Base-by-base conservation (phyloP, 495 filamentous ascomycete species). In the Oidiodendron maius region DNA sequence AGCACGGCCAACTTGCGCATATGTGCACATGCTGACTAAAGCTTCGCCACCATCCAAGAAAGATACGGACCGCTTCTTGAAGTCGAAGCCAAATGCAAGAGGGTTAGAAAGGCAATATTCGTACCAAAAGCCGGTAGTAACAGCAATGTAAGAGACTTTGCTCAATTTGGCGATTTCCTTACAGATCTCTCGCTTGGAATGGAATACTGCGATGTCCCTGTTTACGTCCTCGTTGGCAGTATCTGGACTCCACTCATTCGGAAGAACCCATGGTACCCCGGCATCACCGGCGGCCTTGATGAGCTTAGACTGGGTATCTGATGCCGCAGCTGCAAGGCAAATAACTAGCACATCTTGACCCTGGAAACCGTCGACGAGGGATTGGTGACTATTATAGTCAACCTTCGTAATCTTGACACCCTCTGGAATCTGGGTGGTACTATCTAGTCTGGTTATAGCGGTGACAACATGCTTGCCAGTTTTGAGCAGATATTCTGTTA, bases 211-310 rank as follows among this genome's bases (percentile, higher is more conserved):
- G 65, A 49, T 21, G 48, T 24, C 1, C 75, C 46, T 3, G 43
- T 23, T 17, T 53, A 44, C 82, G 67, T 2, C 42, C 25, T 10
- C 38, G 51, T 39, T 81, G 75, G 21, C 28, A n/a, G n/a, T n/a
- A n/a, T n/a, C n/a, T n/a, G n/a, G 35, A 23, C 74, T 71, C 46
- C 64, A 85, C 23, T 65, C 67, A 59, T 86, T 86, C 13, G 84
- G 84, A 41, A 86, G 55, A 38, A 89, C 58, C 64, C 77, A 87
- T 0, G 58, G 60, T 0, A 87, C 75, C 3, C 73, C 74, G 1
- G 84, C 83, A 28, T 74, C 65, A 2, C 69, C 80, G 1, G 84
- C 84, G 0, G 83, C 83, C 3, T 70, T 50, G 51, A 84, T 60
- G 40, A 87, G 64, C 42, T 71, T 68, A 32, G 40, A 43, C 11